phyloP scores from a whole-genome alignment of 2,329 filamentous ascomycete species.

The Metarhizium anisopliae region DNA sequence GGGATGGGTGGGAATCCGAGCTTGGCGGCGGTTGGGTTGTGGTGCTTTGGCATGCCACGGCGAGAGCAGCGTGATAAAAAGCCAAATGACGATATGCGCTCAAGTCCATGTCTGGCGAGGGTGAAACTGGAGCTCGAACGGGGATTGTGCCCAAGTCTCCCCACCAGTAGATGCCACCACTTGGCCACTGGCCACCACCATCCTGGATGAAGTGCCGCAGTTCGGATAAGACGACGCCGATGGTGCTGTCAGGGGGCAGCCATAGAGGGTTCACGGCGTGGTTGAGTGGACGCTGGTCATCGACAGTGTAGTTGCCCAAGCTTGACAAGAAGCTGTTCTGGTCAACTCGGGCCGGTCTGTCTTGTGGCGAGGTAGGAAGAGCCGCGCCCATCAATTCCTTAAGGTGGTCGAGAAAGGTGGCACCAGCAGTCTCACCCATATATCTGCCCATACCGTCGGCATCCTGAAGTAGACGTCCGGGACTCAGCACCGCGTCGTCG shows the following conservation, averaged over 20 bases:
- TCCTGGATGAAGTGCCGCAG: conserved; percentile 37
- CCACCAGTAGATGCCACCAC: conserved; percentile 42
- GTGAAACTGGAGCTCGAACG: conserved; percentile 11
- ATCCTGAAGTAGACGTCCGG: conserved; percentile 36
- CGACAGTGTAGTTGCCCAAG: conserved; percentile 36
- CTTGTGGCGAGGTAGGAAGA: conserved; percentile 5
- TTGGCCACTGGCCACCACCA: conserved; percentile 29
- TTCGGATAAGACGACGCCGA: conserved; percentile 28
- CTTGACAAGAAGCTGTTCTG: conserved; percentile 27
- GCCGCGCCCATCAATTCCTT: conserved; percentile 34
- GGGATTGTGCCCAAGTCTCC: conserved; percentile 28
- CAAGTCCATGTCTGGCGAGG: conserved; percentile 13
- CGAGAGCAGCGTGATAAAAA: conserved; percentile 37
- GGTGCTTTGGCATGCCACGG: conserved; percentile 21
- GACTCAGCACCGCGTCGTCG: conserved; percentile 15
- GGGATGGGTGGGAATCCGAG: conserved; percentile 20
- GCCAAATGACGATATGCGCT: conserved; percentile 29
- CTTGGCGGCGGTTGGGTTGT: conserved; percentile 8
- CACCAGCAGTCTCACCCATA: conserved; percentile 40
- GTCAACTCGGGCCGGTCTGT: conserved; percentile 2
- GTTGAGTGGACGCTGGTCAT: conserved; percentile 34
- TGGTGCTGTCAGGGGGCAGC: conserved; percentile 28
- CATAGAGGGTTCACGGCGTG: conserved; percentile 29
- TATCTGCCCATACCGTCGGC: conserved; percentile 34
- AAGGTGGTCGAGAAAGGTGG: conserved; percentile 39